Base-by-base conservation (phyloP, 805 yeast species). In the Wickerhamiella allomyrinae region DNA sequence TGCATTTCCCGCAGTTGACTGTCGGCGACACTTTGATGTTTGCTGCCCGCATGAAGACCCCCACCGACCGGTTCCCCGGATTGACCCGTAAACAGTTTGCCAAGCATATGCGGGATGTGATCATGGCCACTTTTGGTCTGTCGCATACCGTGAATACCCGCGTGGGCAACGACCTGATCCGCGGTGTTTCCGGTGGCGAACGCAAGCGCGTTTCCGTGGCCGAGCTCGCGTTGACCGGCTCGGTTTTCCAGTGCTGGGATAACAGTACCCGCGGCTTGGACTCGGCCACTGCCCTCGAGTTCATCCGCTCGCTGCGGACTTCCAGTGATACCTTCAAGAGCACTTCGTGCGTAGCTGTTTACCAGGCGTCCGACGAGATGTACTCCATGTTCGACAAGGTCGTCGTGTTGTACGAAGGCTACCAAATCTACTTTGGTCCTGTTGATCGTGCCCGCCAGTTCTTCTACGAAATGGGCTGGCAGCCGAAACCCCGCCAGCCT, bases 131-230 rank as follows among this genome's bases (percentile, higher is more conserved):
- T 27, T 77, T 73, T 53, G 84, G 82, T 45, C 63, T 78, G 33
- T 61, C 69, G 7, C 82, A 75, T 56, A 73, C 82, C 5, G 65
- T 66, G 46, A 62, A 72, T 55, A 74, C 80, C 14, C 71, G 70
- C 48, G 80, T 75, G 27, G 81, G 81, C 46, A 69, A 69, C 53
- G 79, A 74, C 46, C 65, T 70, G 33, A 69, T 78, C 23, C 69
- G 83, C 57, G 82, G 85, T 63, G 82, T 79, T 33, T 77, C 89
- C 40, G 89, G 93, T 54, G 91, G 93, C 67, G 91, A 82, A 62
- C 67, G 93, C 50, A 80, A 81, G 61, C 73, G 93, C 65, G 89
- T 82, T 2, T 78, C 89, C 9, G 76, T 82, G 52, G 84, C 86
- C 9, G 94, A 82, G 61, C 81, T 81, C 1, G 63, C 79, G 37